Conservation (phyloP, 192 early-diverging fungal species). For the Geranomyces michiganensis region DNA sequence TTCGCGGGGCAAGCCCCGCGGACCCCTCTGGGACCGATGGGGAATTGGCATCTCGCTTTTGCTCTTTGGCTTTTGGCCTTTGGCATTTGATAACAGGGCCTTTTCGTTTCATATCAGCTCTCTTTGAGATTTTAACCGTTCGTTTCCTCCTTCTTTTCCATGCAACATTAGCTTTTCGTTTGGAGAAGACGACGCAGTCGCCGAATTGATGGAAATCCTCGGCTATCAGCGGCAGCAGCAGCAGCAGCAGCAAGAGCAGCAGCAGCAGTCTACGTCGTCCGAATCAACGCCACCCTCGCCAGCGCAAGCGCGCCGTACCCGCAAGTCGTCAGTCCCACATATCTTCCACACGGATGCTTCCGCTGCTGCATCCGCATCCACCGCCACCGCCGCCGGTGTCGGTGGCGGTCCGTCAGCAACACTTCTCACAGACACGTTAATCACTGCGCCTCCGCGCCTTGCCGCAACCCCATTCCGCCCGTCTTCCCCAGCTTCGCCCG, state of each 20-base stretch:
- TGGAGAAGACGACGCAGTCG: conserved; percentile 26
- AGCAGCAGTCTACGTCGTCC: background rate
- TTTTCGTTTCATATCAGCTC: background rate
- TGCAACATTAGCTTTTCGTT: background rate
- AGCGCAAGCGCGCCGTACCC: too few species aligned
- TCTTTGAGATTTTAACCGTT: background rate
- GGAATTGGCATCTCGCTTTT: too few species aligned
- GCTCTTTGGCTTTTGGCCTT: background rate
- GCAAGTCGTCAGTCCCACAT: conserved; percentile 24
- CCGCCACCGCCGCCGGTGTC: background rate
- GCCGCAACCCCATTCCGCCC: conserved; percentile 26
- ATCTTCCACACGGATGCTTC: conserved; percentile 9
- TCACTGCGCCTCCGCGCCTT: conserved; percentile 20
- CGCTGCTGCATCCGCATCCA: background rate
- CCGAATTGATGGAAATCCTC: conserved; percentile 29
- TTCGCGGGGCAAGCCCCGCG: too few species aligned
- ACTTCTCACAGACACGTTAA: background rate
- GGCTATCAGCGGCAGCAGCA: background rate
- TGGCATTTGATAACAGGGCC: background rate
- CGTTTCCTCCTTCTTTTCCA: too few species aligned
- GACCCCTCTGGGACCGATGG: too few species aligned
- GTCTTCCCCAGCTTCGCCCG: conserved; percentile 13
- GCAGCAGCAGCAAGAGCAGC: background rate
- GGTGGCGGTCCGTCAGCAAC: too few species aligned
- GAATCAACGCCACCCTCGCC: background rate